Percentiles rank a stretch among this genome's conserved stretches.
Conservation (phyloP, 1,284 basidiomycete species). For the Malassezia arunalokei region DNA sequence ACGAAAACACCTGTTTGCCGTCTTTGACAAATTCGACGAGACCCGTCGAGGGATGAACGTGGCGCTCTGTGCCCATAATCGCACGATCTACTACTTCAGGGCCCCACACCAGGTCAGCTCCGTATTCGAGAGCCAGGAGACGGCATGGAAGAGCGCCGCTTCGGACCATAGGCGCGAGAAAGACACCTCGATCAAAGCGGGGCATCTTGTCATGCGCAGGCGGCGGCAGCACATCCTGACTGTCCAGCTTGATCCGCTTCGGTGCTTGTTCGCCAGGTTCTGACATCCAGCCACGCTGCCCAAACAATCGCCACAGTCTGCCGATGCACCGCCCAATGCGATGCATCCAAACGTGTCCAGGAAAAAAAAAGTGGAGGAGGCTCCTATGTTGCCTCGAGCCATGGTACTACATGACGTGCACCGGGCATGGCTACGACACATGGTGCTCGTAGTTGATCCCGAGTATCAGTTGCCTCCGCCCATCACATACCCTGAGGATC, state of each 20-base stretch:
- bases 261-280: not conserved
- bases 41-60: constrained; percentile 75
- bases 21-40: constrained; percentile 69
- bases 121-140: constrained; percentile 76
- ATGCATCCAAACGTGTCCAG: not conserved
- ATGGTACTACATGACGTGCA: not conserved
- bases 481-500: not conserved
- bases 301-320: no score
- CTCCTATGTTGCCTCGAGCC: not conserved
- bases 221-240: not conserved
- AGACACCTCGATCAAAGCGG: constrained; percentile 25
- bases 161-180: constrained; percentile 44
- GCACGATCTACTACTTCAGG: constrained; percentile 95
- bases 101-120: constrained; percentile 88
- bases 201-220: constrained; percentile 8
- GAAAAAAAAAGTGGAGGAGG: not conserved
- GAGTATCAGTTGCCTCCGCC: constrained; percentile 7
- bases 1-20: constrained; percentile 71
- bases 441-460: constrained; percentile 3
- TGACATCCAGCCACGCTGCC: no score
- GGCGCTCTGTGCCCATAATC: constrained; percentile 69
- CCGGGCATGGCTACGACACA: not conserved
- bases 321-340: no score
- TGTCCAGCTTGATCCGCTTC: not conserved
- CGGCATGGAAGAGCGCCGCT: constrained; percentile 57